These are phyloP conservation scores for Chionographis japonica DNA, from an alignment of 106 monocot species.

Conservation along the genomic window DNA sequence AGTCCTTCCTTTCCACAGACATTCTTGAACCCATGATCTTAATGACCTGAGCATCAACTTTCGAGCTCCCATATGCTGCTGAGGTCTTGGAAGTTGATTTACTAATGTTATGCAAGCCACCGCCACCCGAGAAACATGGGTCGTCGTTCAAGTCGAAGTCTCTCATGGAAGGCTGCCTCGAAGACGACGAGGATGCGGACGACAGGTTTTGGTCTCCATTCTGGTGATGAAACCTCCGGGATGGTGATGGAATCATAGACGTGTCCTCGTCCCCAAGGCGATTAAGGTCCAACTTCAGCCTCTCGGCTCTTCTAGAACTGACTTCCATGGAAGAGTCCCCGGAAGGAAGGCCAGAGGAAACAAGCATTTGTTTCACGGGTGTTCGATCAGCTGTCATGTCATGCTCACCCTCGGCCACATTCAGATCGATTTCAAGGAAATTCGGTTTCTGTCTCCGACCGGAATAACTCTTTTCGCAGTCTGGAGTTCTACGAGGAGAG, in stretches of 20 bases:
- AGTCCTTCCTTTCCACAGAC: conserved; percentile 31
- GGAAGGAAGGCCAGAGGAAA: conserved; percentile 30
- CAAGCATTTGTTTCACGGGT: conserved; percentile 20
- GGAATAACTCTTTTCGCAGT: conserved; percentile 29
- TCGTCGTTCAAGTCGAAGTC: conserved; percentile 75
- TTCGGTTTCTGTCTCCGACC: conserved; percentile 22
- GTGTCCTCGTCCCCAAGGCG: conserved; percentile 42
- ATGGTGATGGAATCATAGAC: conserved; percentile 6
- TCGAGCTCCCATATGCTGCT: neutral
- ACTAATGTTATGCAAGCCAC: conserved; percentile 2
- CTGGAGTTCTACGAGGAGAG: conserved; percentile 48
- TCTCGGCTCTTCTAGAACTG: conserved; percentile 42
- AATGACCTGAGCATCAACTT: conserved; percentile 23
- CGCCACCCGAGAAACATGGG: conserved; percentile 23
- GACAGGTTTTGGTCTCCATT: conserved; percentile 30
- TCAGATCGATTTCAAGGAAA: conserved; percentile 52
- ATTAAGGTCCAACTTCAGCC: conserved; percentile 61
- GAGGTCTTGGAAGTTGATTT: conserved; percentile 13
- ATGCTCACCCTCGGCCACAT: conserved; percentile 44
- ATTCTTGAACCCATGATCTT: conserved; percentile 43
- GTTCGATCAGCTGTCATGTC: conserved; percentile 19
- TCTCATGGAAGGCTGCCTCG: conserved; percentile 47
- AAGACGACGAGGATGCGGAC: conserved; percentile 56
- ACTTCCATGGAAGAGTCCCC: conserved; percentile 51
- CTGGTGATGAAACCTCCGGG: conserved; percentile 25